Base-by-base conservation (phyloP, 148 eudicot species). In the Bassia scoparia region DNA sequence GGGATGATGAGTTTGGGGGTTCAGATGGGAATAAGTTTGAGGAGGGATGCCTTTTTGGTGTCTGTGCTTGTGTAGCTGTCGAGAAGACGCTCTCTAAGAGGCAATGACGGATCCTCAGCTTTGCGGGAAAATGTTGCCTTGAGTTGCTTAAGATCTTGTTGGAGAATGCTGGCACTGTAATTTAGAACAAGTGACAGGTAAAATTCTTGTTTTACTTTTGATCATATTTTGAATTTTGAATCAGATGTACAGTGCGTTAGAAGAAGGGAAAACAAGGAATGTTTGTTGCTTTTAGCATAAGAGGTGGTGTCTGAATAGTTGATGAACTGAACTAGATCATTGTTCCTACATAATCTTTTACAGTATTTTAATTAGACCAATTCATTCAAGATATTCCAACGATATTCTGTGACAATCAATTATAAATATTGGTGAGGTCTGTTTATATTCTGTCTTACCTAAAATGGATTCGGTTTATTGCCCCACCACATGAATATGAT, bases 131-230 rank as follows among this genome's bases (percentile, higher is more conserved):
- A 89, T 95, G 92, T 95, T 65, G 99, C 99, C 0, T 77, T 95
- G 99, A 95, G 85, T 80, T 95, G 93, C 96, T 95, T 43, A 95
- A 95, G 82, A 95, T 95, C 80, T 89, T 95, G 89, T 77, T 95
- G 89, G 99, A 95, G 82, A 95, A 95, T 83, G 99, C 99, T 24
- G 99, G 99, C 12, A 91, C 96, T 4, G 70, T 95, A 30, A n/a
- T 95, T 95, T 81, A 87, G 99, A 86, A 95, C 98, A 18, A 95
- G 96, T 79, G 98, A 95, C 72, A 91, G 98, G 98, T 95, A 84
- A 43, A 48, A 5, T 34, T 68, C 27, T 41, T 58, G 8, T 12
- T 66, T 66, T 75, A 48, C 23, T 27, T 14, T 11, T 41, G 17
- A n/a, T n/a, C n/a, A n/a, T n/a, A n/a, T 37, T 24, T 1, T 34